phyloP scores from a whole-genome alignment of 768 basidiomycete species.

The Leccinellum albellum region DNA sequence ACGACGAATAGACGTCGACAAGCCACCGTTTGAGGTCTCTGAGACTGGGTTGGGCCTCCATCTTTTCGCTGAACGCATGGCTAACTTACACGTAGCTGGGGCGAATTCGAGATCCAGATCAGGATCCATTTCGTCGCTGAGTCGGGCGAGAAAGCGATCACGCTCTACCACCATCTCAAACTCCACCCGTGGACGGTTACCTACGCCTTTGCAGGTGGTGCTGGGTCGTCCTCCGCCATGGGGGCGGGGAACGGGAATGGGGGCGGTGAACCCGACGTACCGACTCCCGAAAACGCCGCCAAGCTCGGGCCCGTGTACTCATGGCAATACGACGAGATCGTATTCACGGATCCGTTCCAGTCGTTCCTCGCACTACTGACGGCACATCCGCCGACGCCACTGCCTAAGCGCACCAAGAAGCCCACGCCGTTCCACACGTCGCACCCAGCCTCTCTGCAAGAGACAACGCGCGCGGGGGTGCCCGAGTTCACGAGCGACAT shows the following conservation, averaged over 20 bases:
- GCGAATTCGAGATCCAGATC: slow-evolving; percentile 96
- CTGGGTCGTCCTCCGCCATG: background rate
- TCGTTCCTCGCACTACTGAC: slow-evolving; percentile 80
- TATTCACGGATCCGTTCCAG: slow-evolving; percentile 91
- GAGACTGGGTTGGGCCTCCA: slow-evolving; percentile 75
- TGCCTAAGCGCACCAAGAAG: slow-evolving; percentile 57
- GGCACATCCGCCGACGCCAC: slow-evolving; percentile 75
- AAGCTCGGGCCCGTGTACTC: slow-evolving; percentile 81
- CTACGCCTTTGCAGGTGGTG: slow-evolving; percentile 13
- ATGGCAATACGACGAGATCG: slow-evolving; percentile 99
- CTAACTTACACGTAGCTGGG: slow-evolving; percentile 60
- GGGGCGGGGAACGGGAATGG: too few species aligned
- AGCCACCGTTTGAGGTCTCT: slow-evolving; percentile 89
- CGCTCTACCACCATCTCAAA: slow-evolving; percentile 90
- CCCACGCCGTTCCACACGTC: slow-evolving; percentile 72
- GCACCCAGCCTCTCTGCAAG: slow-evolving; percentile 57
- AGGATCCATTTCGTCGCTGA: slow-evolving; percentile 86
- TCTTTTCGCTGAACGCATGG: background rate
- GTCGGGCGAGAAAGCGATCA: slow-evolving; percentile 85
- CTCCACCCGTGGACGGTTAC: slow-evolving; percentile 81
- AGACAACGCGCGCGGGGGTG: slow-evolving; percentile 55
- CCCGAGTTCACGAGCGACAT: slow-evolving; percentile 84
- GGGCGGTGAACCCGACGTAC: slow-evolving; percentile 55
- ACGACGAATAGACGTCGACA: slow-evolving; percentile 68
- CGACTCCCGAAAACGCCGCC: slow-evolving; percentile 61